phyloP scores from a whole-genome alignment of 495 filamentous ascomycete genomes.

The Hypoxylon fuscum region DNA sequence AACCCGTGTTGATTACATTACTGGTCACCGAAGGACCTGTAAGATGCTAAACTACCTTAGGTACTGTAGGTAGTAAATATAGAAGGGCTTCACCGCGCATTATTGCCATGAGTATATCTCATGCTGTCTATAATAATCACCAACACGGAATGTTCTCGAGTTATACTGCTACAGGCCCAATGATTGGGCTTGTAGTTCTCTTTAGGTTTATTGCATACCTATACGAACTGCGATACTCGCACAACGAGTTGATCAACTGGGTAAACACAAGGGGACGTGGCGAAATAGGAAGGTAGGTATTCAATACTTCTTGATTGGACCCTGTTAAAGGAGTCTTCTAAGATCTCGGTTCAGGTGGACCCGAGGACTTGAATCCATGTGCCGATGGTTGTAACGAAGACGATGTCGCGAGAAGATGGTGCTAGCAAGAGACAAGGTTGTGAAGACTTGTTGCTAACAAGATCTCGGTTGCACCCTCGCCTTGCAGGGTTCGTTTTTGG shows the following conservation, averaged over 20 bases:
- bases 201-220: slow-evolving; percentile 27
- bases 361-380: slow-evolving; percentile 25
- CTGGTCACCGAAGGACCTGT: not conserved
- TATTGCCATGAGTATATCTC: not conserved
- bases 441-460: slow-evolving; percentile 5
- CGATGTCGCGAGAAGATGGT: slow-evolving; percentile 24
- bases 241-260: slow-evolving; percentile 7
- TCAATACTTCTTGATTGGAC: slow-evolving; percentile 22
- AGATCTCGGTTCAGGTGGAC: slow-evolving; percentile 36
- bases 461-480: slow-evolving; percentile 32
- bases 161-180: slow-evolving; percentile 1
- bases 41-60: not conserved
- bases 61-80: slow-evolving; percentile 10
- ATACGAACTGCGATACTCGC: slow-evolving; percentile 8
- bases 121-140: not conserved
- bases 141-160: slow-evolving; percentile 8
- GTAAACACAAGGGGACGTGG: slow-evolving; percentile 12
- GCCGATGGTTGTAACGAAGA: slow-evolving; percentile 13
- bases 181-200: not conserved
- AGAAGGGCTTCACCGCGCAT: slow-evolving; percentile 6
- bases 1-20: slow-evolving; percentile 13
- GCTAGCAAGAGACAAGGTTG: slow-evolving; percentile 6
- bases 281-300: slow-evolving; percentile 25
- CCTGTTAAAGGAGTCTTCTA: slow-evolving; percentile 22
- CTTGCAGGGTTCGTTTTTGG: slow-evolving; percentile 29